phyloP scores from a whole-genome alignment of 176 grass and related monocot species.

The Oryza glumipatula region DNA sequence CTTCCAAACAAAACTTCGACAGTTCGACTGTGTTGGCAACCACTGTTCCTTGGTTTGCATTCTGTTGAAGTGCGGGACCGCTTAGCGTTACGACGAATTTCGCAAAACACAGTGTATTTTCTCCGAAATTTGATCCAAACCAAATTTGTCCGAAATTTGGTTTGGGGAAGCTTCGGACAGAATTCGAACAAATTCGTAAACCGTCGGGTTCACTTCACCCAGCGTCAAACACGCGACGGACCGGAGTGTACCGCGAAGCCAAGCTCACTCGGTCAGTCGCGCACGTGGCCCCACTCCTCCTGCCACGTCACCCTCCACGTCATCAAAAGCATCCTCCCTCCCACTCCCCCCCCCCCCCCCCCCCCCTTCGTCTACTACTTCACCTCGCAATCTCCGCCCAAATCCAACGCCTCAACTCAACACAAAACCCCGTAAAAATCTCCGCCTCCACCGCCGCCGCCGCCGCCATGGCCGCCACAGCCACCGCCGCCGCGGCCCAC shows the following conservation, averaged over 20 bases:
- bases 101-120: too few species aligned
- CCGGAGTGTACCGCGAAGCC: background rate
- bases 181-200: background rate
- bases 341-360: background rate
- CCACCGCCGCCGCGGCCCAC: slow-evolving; percentile 37
- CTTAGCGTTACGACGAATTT: background rate
- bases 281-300: background rate
- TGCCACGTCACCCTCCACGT: slow-evolving; percentile 6
- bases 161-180: too few species aligned
- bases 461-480: background rate
- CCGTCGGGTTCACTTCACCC: too few species aligned
- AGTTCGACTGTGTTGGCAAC: too few species aligned
- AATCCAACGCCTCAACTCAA: background rate
- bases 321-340: background rate
- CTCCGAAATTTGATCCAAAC: background rate
- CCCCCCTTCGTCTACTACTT: background rate
- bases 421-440: slow-evolving; percentile 24
- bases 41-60: too few species aligned
- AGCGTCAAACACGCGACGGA: too few species aligned
- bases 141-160: background rate
- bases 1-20: too few species aligned
- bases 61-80: too few species aligned
- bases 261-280: background rate
- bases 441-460: slow-evolving; percentile 16
- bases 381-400: slow-evolving; percentile 53